Base-by-base conservation (phyloP, 2,329 filamentous ascomycete species). In the Metarhizium rileyi region DNA sequence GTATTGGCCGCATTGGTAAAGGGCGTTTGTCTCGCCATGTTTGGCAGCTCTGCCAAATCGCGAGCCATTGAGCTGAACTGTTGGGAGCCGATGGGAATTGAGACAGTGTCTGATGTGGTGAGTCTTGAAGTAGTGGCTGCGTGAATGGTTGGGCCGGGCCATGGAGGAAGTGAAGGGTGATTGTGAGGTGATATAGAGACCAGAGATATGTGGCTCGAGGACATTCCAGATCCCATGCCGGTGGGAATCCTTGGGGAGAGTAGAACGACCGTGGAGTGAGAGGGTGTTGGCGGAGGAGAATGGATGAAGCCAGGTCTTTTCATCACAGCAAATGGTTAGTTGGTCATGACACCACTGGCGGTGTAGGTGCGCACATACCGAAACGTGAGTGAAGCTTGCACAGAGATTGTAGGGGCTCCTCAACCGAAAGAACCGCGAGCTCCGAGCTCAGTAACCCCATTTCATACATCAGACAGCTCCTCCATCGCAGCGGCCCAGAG, bases 251-350 rank as follows among this genome's bases (percentile, higher is more conserved):
- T 12, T 23, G 40, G 1, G 40, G 26, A 1, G 47, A 38, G 36
- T 48, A 45, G 35, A 51, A 52, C 5, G 22, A 47, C n/a, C 44
- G 14, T 5, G 36, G 25, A 14, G 51, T 56, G 18, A 47, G 28
- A 2, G 55, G 54, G 5, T 47, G 22, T 14, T 46, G 45, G 8
- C 40, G 49, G 5, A 49, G 42, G 6, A 54, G 28, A 2, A 57
- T 47, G 4, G 53, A 51, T 0, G 53, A 53, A n/a, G 55, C 55
- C 1, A 57, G 41, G 40, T 53, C 55, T 57, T 44, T 46, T 43
- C 16, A 23, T 48, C 5, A n/a, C n/a, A 2, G 6, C n/a, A 18
- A 3, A 18, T 10, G 18, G n/a, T 38, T 38, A 38, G n/a, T 38
- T 16, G 16, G 16, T 6, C 18, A 38, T 9, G 35, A 38, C 18